Conservation (phyloP, 305 asterid species). For the Fraxinus nigra region DNA sequence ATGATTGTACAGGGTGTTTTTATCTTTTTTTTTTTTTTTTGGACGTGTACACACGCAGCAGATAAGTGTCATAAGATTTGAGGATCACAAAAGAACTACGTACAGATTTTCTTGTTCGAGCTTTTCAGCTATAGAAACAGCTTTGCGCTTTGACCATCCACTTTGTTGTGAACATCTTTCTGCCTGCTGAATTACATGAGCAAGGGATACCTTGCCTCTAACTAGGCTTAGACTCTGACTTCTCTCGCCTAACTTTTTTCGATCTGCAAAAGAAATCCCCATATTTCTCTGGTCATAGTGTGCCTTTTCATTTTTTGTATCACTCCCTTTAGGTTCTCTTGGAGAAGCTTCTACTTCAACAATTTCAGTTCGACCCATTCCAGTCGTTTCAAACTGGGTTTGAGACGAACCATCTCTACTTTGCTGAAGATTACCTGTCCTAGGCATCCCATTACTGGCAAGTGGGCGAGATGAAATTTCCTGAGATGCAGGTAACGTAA, state of each 20-base stretch:
- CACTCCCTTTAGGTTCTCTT: conserved; percentile 2
- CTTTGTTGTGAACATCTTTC: conserved; percentile 63
- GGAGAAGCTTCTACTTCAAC: conserved; percentile 13
- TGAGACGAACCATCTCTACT: neutral
- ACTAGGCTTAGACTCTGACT: conserved; percentile 80
- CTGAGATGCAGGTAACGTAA: neutral
- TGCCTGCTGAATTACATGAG: conserved; percentile 89
- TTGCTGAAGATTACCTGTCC: neutral
- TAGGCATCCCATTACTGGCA: conserved; percentile 24
- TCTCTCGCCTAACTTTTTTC: conserved; percentile 47
- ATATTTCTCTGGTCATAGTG: conserved; percentile 25
- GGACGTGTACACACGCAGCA: neutral
- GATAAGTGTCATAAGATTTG: neutral
- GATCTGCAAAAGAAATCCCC: neutral
- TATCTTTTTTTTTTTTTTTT: neutral
- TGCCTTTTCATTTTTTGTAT: conserved; percentile 14
- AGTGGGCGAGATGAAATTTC: conserved; percentile 3
- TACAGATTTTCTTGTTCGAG: conserved; percentile 96
- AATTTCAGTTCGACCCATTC: conserved; percentile 1
- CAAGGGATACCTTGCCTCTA: conserved; percentile 87
- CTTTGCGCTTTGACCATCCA: conserved; percentile 91
- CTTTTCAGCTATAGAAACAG: conserved; percentile 93
- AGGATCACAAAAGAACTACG: conserved; percentile 19
- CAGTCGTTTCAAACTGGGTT: neutral
- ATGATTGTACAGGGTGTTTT: neutral